Percentiles rank a stretch among this genome's conserved stretches.
Conservation (phyloP, 768 basidiomycete species). For the Panaeolus cyanescens region DNA sequence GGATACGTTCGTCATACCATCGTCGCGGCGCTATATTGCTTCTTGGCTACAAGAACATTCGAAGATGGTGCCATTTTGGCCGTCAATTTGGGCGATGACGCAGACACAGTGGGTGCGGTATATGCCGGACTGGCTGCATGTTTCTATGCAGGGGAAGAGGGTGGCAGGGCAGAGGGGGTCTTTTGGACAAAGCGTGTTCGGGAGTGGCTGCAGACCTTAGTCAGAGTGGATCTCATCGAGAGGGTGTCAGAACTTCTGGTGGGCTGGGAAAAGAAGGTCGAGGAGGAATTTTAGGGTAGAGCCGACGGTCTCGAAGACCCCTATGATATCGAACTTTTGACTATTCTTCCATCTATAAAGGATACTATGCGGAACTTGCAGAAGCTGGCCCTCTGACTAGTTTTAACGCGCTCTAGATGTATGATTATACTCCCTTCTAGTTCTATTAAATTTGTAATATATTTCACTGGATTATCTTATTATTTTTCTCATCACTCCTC, state of each 20-base stretch:
- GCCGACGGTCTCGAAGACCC: no score
- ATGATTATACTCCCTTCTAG: no score
- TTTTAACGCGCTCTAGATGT: no score
- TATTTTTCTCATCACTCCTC: no score
- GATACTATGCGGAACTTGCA: no score
- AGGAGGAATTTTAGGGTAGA: not conserved
- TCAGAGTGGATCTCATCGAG: constrained; percentile 35
- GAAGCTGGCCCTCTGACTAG: no score
- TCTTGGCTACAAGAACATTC: constrained; percentile 43
- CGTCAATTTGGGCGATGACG: constrained; percentile 44
- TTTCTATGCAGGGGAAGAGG: constrained; percentile 38
- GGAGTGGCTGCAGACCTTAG: constrained; percentile 34
- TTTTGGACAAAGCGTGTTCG: constrained; percentile 41
- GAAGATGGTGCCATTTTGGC: constrained; percentile 47
- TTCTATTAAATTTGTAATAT: no score
- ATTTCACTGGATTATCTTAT: no score
- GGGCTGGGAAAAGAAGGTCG: not conserved
- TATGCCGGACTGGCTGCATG: constrained; percentile 47
- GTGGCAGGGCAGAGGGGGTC: constrained; percentile 13
- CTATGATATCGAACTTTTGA: no score
- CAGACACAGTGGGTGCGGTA: constrained; percentile 47
- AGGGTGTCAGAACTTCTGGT: constrained; percentile 23
- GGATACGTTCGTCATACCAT: constrained; percentile 43
- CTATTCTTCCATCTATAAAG: no score
- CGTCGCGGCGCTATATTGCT: constrained; percentile 45